phyloP scores from a whole-genome alignment of 2,329 filamentous ascomycete species.

The Metarhizium guizhouense region DNA sequence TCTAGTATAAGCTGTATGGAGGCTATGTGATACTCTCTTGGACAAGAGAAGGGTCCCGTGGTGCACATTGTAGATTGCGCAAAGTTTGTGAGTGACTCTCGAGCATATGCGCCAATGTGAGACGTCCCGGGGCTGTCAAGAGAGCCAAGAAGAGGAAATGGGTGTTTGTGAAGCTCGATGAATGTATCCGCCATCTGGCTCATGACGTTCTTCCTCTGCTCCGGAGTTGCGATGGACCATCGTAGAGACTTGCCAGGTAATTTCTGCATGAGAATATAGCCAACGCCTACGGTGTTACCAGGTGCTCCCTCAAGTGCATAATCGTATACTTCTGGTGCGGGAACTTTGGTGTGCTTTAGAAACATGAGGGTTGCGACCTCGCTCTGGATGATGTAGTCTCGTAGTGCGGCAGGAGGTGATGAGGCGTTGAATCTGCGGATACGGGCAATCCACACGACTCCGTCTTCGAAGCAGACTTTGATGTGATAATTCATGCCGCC shows the following conservation, averaged over 20 bases:
- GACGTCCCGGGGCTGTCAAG: constrained; percentile 17
- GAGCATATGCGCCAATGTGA: constrained; percentile 26
- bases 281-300: constrained; percentile 25
- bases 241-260: constrained; percentile 27
- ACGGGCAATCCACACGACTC: constrained; percentile 31
- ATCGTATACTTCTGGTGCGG: constrained; percentile 28
- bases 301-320: constrained; percentile 19
- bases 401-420: constrained; percentile 24
- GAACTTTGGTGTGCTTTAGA: constrained; percentile 24
- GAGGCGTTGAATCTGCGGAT: constrained; percentile 31
- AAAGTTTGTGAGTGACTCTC: constrained; percentile 28
- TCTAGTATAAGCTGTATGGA: constrained; percentile 26
- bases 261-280: constrained; percentile 34
- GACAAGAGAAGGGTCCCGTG: constrained; percentile 25
- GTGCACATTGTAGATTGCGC: constrained; percentile 16
- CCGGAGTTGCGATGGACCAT: constrained; percentile 21
- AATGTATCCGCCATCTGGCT: constrained; percentile 28
- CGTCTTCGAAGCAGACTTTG: constrained; percentile 32
- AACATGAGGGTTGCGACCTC: constrained; percentile 33
- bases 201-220: constrained; percentile 27
- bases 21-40: constrained; percentile 24
- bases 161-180: constrained; percentile 27
- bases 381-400: constrained; percentile 27
- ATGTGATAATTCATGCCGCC: constrained; percentile 36
- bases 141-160: constrained; percentile 27